phyloP scores from a whole-genome alignment of 2,329 filamentous ascomycete genomes.

The Trichoderma afroharzianum region DNA sequence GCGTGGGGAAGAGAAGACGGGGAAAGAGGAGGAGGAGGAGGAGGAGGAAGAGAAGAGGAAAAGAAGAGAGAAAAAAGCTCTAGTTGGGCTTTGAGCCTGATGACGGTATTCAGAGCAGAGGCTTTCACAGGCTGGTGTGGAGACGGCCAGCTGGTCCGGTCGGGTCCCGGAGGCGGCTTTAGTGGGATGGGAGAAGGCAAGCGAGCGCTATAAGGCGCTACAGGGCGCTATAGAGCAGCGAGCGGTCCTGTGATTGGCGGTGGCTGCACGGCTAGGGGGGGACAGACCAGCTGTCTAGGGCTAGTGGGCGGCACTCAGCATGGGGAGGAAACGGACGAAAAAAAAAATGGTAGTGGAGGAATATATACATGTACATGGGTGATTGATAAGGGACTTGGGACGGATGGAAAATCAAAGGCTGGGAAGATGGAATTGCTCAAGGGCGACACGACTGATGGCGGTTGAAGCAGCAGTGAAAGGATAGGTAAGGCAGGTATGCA shows the following conservation, averaged over 20 bases:
- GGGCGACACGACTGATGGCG: neutral
- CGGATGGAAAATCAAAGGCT: neutral
- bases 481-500: conserved; percentile 15
- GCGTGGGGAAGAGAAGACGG: conserved; percentile 16
- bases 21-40: conserved; percentile 6
- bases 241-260: conserved; percentile 5
- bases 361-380: neutral
- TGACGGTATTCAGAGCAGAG: conserved; percentile 24
- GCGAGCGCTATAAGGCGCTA: conserved; percentile 1
- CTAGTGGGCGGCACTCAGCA: conserved; percentile 10
- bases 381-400: neutral
- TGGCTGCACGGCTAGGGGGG: conserved; percentile 4
- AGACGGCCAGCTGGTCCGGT: conserved; percentile 17
- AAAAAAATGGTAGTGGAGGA: neutral
- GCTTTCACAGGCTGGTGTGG: conserved; percentile 16
- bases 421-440: neutral
- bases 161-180: conserved; percentile 8
- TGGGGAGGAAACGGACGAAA: neutral
- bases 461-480: neutral
- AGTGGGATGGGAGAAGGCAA: neutral
- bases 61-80: neutral
- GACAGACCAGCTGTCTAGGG: conserved; percentile 8
- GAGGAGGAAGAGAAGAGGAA: neutral
- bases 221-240: neutral
- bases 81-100: conserved; percentile 25